Evolutionary conservation across 768 basidiomycete species (phyloP), one percentile per base, ranked within the genome.

Genomic region (Leccinellum albellum): DNA sequence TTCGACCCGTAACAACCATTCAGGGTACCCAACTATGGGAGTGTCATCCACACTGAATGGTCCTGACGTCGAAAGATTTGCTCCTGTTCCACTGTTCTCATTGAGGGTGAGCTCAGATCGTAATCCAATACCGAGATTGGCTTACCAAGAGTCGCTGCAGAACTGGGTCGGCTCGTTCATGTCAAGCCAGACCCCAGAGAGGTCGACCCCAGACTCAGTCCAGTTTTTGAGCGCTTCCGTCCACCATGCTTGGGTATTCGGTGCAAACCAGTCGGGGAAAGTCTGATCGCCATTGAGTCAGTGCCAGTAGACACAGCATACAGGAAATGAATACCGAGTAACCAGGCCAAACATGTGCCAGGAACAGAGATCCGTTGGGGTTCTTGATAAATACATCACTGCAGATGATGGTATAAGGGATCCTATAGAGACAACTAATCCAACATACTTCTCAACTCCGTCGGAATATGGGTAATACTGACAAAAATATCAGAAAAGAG

Each of bases 281-380:
- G 77, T 79, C 82, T 80, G 35, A 45, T 15, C 14, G n/a, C 12
- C 29, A 20, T 21, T 3, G 40, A 42, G 8, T 59, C 20, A 33
- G 49, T 33, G 17, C 10, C 6, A 35, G 13, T 3, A 14, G n/a
- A 46, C 5, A 13, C n/a, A 20, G 17, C 8, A 7, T 14, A 14
- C 15, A 47, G 7, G 4, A 29, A 32, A 65, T 77, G 17, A 33
- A 84, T 87, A 84, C 87, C 7, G 86, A 85, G 70, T 82, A 86
- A 23, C 89, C 87, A 15, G 89, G 88, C 88, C 87, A 91, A 9
- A 89, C 88, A 65, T 85, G 78, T 12, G 90, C 90, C 1, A 89
- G 66, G 68, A 87, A 91, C 63, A 85, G 79, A 35, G 84, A 79
- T 0, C 84, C 85, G 63, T 91, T 85, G 0, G 85, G 85, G 67